A percentile compares a stretch with the other conserved stretches of the same genome.
Evolutionary conservation across 495 filamentous ascomycete genomes (phyloP).

Genomic region (Penicillium robsamsonii): DNA sequence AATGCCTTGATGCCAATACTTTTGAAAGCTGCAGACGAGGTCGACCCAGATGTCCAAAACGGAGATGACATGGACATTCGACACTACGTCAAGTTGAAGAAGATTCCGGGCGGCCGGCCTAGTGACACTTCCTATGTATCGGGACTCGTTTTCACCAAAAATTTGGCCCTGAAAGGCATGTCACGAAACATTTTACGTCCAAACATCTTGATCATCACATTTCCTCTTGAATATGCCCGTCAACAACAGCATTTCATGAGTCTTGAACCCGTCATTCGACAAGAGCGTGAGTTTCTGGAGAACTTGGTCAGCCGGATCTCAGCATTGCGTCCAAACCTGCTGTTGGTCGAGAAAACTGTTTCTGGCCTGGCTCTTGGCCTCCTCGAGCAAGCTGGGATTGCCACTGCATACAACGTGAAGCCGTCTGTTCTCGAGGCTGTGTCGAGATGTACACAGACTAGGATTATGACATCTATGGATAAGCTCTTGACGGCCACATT

Average conservation of each 20-base stretch:
- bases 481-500: conserved; percentile 83
- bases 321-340: conserved; percentile 74
- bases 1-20: conserved; percentile 88
- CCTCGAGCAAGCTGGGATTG: conserved; percentile 81
- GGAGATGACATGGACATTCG: conserved; percentile 97
- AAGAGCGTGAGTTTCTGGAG: conserved; percentile 90
- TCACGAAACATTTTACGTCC: conserved; percentile 78
- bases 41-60: conserved; percentile 83
- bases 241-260: conserved; percentile 99
- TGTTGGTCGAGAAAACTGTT: conserved; percentile 87
- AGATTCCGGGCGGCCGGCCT: conserved; percentile 84
- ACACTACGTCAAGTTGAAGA: conserved; percentile 98
- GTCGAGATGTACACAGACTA: conserved; percentile 82
- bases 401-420: conserved; percentile 95
- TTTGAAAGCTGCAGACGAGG: conserved; percentile 87
- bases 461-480: conserved; percentile 92
- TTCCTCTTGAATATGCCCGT: conserved; percentile 93
- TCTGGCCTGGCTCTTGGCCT: conserved; percentile 87
- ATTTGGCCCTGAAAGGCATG: conserved; percentile 95
- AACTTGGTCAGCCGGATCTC: conserved; percentile 93
- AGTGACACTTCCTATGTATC: conserved; percentile 93
- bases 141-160: conserved; percentile 95
- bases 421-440: conserved; percentile 92
- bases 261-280: conserved; percentile 91
- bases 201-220: conserved; percentile 88